phyloP scores from a whole-genome alignment of 148 eudicot genomes.

The Cornus florida region DNA sequence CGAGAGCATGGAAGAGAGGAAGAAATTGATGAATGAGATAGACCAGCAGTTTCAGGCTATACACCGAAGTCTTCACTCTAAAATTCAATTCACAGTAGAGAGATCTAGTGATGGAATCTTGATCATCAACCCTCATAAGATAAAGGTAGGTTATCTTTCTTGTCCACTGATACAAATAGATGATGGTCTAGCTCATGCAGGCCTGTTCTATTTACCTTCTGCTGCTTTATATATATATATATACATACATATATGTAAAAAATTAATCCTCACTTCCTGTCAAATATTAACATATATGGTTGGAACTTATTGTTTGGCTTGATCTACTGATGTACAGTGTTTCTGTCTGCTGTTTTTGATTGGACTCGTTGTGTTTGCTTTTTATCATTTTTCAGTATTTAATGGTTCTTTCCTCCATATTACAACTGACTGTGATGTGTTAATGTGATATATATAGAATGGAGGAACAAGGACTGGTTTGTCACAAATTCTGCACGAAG shows the following conservation, averaged over 20 bases:
- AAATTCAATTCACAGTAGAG: slow-evolving; percentile 1
- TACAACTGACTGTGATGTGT: neutral
- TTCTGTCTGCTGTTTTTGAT: too few relatives aligned
- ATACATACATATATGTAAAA: too few relatives aligned
- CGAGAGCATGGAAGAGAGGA: slow-evolving; percentile 19
- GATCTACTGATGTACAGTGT: too few relatives aligned
- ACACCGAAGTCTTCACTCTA: neutral
- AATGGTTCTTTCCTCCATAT: neutral
- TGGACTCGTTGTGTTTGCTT: too few relatives aligned
- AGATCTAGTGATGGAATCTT: neutral
- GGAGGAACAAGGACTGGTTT: slow-evolving; percentile 22
- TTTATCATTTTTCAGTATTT: neutral
- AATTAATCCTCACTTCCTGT: too few relatives aligned
- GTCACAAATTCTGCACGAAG: slow-evolving; percentile 18
- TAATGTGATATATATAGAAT: neutral
- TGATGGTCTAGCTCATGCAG: too few relatives aligned
- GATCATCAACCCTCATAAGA: neutral
- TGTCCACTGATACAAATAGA: too few relatives aligned
- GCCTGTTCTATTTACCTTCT: too few relatives aligned
- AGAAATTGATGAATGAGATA: slow-evolving; percentile 22
- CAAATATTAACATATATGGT: too few relatives aligned
- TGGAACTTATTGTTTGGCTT: too few relatives aligned
- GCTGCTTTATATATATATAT: too few relatives aligned
- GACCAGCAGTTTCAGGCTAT: slow-evolving; percentile 5
- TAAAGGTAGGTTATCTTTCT: neutral